These are phyloP conservation scores for Pythium folliculosum DNA, from an alignment of 352 stramenopile genomes.

Conservation along the genomic window DNA sequence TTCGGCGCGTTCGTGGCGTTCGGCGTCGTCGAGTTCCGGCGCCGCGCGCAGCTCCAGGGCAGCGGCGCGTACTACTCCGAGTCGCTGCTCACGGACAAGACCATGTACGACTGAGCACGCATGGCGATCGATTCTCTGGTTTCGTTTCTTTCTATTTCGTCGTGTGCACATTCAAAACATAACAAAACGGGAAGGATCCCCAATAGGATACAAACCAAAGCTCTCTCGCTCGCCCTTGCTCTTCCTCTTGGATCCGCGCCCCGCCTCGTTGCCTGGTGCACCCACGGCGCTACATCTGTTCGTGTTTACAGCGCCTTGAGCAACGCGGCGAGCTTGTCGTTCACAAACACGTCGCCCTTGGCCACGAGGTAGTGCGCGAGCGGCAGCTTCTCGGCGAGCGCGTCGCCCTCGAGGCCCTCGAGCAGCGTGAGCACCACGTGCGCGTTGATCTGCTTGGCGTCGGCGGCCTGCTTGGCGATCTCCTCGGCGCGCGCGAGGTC, in stretches of 20 bases:
- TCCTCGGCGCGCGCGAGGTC: constrained; percentile 60
- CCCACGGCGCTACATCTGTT: too few species aligned
- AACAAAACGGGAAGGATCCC: too few species aligned
- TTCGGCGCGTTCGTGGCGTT: constrained; percentile 39
- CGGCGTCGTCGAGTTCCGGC: constrained; percentile 30
- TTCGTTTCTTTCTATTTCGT: constrained; percentile 2
- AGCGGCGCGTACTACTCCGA: constrained; percentile 54
- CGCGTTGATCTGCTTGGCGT: constrained; percentile 75
- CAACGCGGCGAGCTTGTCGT: constrained; percentile 31
- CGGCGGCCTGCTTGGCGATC: constrained; percentile 66
- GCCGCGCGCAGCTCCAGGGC: constrained; percentile 29
- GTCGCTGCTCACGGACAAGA: constrained; percentile 65
- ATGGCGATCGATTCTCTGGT: background rate
- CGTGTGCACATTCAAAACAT: background rate
- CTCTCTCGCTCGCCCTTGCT: background rate
- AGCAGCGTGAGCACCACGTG: constrained; percentile 74
- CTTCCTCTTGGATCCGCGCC: background rate
- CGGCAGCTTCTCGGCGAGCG: constrained; percentile 58
- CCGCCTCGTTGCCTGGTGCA: background rate
- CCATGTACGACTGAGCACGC: constrained; percentile 32
- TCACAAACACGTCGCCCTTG: constrained; percentile 72
- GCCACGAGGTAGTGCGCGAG: constrained; percentile 77
- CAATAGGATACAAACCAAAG: too few species aligned
- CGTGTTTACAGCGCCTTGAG: constrained; percentile 18
- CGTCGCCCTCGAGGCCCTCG: constrained; percentile 58